These are phyloP conservation scores for Lactarius trivialis DNA, from an alignment of 768 basidiomycete species.

Conservation along the genomic window DNA sequence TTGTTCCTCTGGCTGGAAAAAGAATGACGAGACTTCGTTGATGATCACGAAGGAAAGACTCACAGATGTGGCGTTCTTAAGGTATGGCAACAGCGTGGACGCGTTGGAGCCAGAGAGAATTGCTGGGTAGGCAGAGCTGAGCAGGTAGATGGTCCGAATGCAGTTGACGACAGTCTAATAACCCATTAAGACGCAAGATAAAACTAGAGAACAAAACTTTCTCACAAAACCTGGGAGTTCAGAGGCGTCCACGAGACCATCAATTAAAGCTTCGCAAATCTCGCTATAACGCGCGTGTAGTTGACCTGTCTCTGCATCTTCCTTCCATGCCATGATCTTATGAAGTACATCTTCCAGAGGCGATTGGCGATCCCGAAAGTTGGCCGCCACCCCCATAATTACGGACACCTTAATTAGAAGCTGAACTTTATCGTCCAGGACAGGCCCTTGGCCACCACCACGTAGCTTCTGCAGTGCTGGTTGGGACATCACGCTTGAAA, in stretches of 20 bases:
- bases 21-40: neutral
- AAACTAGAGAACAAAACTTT: neutral
- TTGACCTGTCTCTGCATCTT: constrained; percentile 42
- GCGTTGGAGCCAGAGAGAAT: constrained; percentile 82
- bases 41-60: constrained; percentile 24
- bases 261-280: constrained; percentile 81
- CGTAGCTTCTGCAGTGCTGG: constrained; percentile 30
- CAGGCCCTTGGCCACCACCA: constrained; percentile 26
- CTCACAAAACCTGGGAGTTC: constrained; percentile 71
- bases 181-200: constrained; percentile 2
- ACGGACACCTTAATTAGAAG: constrained; percentile 64
- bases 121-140: constrained; percentile 75
- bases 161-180: constrained; percentile 74
- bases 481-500: constrained; percentile 34
- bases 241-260: constrained; percentile 82
- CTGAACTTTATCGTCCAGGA: constrained; percentile 44
- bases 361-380: constrained; percentile 78
- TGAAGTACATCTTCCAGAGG: constrained; percentile 81
- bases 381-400: constrained; percentile 78
- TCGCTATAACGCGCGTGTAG: constrained; percentile 68
- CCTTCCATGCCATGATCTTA: constrained; percentile 72
- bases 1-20: constrained; percentile 69
- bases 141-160: constrained; percentile 76
- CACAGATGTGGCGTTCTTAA: constrained; percentile 78
- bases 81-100: constrained; percentile 79